phyloP scores from a whole-genome alignment of 805 yeast genomes.

The Saccharomyces eubayanus region DNA sequence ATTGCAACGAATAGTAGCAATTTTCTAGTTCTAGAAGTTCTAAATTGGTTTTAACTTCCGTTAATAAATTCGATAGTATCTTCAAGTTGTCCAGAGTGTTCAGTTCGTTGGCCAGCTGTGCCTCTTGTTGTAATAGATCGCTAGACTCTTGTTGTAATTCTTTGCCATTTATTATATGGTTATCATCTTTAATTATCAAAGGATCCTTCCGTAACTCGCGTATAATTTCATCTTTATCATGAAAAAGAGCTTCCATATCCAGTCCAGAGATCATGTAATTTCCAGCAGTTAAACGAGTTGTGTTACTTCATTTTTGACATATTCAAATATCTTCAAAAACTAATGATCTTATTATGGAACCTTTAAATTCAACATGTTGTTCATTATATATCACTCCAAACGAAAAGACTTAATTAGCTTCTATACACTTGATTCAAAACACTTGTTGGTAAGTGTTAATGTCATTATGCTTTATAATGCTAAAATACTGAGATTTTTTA shows the following conservation, averaged over 20 bases:
- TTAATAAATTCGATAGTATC: constrained; percentile 15
- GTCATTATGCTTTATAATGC: background rate
- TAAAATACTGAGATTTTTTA: background rate
- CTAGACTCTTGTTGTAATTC: background rate
- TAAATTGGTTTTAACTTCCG: constrained; percentile 26
- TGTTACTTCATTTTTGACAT: background rate
- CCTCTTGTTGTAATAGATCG: constrained; percentile 13
- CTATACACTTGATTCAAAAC: background rate
- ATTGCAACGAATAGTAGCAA: constrained; percentile 26
- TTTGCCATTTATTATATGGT: background rate
- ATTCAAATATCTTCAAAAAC: background rate
- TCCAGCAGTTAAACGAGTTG: background rate
- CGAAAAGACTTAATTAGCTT: background rate
- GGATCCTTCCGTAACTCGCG: constrained; percentile 1
- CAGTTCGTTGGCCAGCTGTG: constrained; percentile 13
- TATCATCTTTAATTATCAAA: background rate
- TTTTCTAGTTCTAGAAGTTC: constrained; percentile 26
- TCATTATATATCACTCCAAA: background rate
- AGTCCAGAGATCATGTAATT: background rate
- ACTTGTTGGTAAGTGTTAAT: background rate
- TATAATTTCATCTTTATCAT: constrained; percentile 1
- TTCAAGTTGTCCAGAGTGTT: constrained; percentile 15
- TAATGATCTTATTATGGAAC: background rate
- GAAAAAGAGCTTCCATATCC: background rate
- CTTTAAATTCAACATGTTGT: background rate